These are phyloP conservation scores for Ceratobasidium sp. DNA, from an alignment of 1,284 basidiomycete genomes.

Conservation along the genomic window DNA sequence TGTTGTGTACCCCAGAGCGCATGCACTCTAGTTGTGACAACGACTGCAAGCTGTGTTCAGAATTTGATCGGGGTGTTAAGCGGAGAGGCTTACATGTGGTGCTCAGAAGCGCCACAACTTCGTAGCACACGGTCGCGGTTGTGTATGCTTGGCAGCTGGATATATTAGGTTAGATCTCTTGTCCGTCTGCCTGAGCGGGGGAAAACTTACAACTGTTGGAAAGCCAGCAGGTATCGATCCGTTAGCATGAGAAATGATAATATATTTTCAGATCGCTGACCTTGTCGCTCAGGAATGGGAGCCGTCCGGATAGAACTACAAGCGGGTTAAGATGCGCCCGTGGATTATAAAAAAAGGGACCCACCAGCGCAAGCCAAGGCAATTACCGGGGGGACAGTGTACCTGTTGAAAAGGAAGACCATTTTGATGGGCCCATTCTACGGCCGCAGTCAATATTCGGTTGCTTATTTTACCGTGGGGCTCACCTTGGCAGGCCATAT, in stretches of 20 bases:
- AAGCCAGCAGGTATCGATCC: background rate
- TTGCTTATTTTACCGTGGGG: background rate
- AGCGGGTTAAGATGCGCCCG: background rate
- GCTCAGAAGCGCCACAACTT: slow-evolving; percentile 33
- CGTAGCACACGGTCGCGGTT: slow-evolving; percentile 15
- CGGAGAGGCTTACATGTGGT: slow-evolving; percentile 32
- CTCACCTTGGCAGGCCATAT: slow-evolving; percentile 42
- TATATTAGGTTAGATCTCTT: background rate
- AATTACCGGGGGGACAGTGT: slow-evolving; percentile 19
- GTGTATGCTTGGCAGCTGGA: slow-evolving; percentile 22
- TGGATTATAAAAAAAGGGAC: background rate
- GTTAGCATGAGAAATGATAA: background rate
- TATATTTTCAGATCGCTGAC: background rate
- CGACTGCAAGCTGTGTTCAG: slow-evolving; percentile 14
- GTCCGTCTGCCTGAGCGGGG: background rate
- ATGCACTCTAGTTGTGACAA: slow-evolving; percentile 38
- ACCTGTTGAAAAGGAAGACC: slow-evolving; percentile 27
- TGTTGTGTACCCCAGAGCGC: slow-evolving; percentile 25
- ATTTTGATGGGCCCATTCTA: slow-evolving; percentile 36
- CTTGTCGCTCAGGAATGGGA: slow-evolving; percentile 1
- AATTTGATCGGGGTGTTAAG: slow-evolving; percentile 12
- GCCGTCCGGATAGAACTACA: slow-evolving; percentile 14
- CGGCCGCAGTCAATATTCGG: background rate
- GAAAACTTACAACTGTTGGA: slow-evolving; percentile 21
- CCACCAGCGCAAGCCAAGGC: slow-evolving; percentile 19